Percentiles rank a stretch among this genome's conserved stretches.
phyloP scores from a whole-genome alignment of 1,284 basidiomycete genomes.

The Sphagnurus paluster region DNA sequence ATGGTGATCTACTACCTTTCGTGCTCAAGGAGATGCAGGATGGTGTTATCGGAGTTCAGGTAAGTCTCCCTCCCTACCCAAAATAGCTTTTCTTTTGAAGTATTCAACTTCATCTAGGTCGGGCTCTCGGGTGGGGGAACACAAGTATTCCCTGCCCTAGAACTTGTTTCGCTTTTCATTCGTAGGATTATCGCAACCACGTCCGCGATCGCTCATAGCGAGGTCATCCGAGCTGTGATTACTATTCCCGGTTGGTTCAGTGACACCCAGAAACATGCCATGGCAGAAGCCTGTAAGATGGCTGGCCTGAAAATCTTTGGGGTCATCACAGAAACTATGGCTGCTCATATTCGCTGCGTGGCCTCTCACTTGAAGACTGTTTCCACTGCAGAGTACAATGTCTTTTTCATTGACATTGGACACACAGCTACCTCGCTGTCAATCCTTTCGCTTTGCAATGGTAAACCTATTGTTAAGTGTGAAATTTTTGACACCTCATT shows the following conservation, averaged over 20 bases:
- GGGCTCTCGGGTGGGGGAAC: neutral
- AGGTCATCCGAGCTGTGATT: conserved; percentile 2
- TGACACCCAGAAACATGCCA: neutral
- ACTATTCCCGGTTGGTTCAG: conserved; percentile 8
- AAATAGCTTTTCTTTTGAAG: neutral
- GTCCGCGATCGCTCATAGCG: conserved; percentile 2
- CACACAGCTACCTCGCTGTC: conserved; percentile 3
- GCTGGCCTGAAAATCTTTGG: conserved; percentile 3
- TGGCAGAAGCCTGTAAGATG: conserved; percentile 1
- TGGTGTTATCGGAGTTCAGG: conserved; percentile 2
- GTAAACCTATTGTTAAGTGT: neutral
- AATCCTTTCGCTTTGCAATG: neutral
- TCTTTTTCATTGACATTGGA: conserved; percentile 9
- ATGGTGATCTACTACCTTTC: neutral
- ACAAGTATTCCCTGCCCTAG: conserved; percentile 1
- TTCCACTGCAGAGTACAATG: neutral
- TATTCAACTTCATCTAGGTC: neutral
- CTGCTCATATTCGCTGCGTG: conserved; percentile 2
- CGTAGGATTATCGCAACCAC: neutral
- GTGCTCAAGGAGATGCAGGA: neutral
- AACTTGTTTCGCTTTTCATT: conserved; percentile 4
- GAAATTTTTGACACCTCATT: conserved; percentile 1
- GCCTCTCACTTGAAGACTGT: neutral
- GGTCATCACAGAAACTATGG: conserved; percentile 3
- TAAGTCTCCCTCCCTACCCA: neutral